Conservation (phyloP, 805 yeast species). For the Monosporozyma siamensis region DNA sequence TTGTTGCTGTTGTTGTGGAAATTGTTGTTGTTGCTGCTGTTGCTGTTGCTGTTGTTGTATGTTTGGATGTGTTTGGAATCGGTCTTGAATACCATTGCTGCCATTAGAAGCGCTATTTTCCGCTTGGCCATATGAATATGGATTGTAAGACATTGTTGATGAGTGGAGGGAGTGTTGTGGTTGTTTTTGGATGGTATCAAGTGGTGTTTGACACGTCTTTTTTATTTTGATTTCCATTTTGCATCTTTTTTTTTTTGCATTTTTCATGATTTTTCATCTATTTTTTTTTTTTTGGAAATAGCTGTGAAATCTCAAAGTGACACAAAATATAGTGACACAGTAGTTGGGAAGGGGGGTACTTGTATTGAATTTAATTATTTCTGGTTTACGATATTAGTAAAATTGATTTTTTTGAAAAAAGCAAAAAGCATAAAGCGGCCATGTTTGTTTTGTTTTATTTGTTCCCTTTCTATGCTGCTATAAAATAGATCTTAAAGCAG, state of each 20-base stretch:
- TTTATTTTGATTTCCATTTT: neutral
- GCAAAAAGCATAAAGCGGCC: too few relatives aligned
- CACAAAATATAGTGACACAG: too few relatives aligned
- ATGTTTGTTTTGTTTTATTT: too few relatives aligned
- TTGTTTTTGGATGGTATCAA: neutral
- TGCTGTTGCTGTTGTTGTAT: slow-evolving; percentile 1
- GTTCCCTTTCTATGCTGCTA: too few relatives aligned
- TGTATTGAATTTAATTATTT: too few relatives aligned
- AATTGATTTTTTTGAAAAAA: too few relatives aligned
- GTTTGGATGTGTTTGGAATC: neutral
- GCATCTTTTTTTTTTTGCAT: neutral
- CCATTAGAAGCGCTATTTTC: slow-evolving; percentile 15
- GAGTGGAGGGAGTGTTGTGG: neutral
- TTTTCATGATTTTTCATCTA: neutral
- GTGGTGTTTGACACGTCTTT: neutral
- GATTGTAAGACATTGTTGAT: slow-evolving; percentile 40
- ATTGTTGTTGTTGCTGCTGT: slow-evolving; percentile 2
- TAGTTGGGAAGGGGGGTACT: too few relatives aligned
- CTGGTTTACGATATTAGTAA: too few relatives aligned
- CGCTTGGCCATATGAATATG: slow-evolving; percentile 26
- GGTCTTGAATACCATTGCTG: slow-evolving; percentile 1
- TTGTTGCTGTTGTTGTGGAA: slow-evolving; percentile 19
- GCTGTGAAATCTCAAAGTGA: too few relatives aligned
- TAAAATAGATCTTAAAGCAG: too few relatives aligned
- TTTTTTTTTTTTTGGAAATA: too few relatives aligned